A percentile compares a stretch with the other conserved stretches of the same genome.
These are phyloP conservation scores for Arbutus unedo DNA, from an alignment of 148 eudicot genomes.

Conservation along the genomic window DNA sequence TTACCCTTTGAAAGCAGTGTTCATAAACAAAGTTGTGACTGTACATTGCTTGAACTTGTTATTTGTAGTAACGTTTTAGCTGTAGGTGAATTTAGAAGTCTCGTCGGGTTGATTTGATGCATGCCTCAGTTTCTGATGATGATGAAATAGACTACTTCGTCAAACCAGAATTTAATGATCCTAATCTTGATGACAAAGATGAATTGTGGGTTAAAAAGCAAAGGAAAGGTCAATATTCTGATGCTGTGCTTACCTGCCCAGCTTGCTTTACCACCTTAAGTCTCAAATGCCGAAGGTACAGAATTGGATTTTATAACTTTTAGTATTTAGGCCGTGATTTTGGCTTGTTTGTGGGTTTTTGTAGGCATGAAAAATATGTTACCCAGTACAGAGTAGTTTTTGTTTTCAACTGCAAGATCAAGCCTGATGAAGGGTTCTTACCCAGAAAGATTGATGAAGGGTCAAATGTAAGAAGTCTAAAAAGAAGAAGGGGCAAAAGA, in stretches of 20 bases:
- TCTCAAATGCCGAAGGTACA: slow-evolving; percentile 74
- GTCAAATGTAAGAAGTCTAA: slow-evolving; percentile 35
- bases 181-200: slow-evolving; percentile 75
- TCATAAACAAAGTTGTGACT: neutral
- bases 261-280: slow-evolving; percentile 92
- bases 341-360: slow-evolving; percentile 2
- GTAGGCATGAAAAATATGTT: slow-evolving; percentile 71
- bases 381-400: slow-evolving; percentile 82
- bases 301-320: neutral
- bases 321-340: neutral
- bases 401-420: slow-evolving; percentile 67
- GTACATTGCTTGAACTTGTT: neutral
- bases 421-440: slow-evolving; percentile 26
- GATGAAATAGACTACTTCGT: slow-evolving; percentile 75
- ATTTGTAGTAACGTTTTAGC: neutral
- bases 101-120: slow-evolving; percentile 17
- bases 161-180: slow-evolving; percentile 83
- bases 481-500: slow-evolving; percentile 47
- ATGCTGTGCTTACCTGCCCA: slow-evolving; percentile 92
- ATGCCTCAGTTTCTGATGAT: slow-evolving; percentile 69
- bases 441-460: slow-evolving; percentile 30
- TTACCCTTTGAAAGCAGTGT: neutral
- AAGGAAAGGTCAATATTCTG: slow-evolving; percentile 67
- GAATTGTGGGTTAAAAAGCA: slow-evolving; percentile 68
- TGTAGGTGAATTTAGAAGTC: slow-evolving; percentile 1